Base-by-base conservation (phyloP, 164 flowering plant genomes). In the Macadamia integrifolia region DNA sequence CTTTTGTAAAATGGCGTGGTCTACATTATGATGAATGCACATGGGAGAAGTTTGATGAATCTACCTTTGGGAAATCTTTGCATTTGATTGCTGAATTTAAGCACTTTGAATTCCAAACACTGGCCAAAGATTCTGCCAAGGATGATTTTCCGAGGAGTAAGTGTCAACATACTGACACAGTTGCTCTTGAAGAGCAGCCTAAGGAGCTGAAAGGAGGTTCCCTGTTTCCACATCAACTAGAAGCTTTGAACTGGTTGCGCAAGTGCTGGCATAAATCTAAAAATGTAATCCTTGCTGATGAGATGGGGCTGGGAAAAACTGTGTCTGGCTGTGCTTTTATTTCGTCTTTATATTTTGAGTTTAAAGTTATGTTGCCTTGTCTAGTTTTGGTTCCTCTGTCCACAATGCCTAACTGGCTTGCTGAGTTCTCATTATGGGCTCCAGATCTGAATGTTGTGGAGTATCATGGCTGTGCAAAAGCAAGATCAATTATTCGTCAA, bases 241-340 rank as follows among this genome's bases (percentile, higher is more conserved):
- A 95, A 81, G 99, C 99, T 53, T 74, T 95, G 67, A 95, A 95
- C 76, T 95, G 99, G 99, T 74, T 95, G 82, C 92, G 98, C 3
- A 91, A 83, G 66, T 89, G 98, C 80, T 91, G 99, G 99, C 77
- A 80, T 67, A 91, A 78, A 67, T 86, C 89, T 35, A 92, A 88
- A 75, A 95, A 92, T 80, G 99, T 95, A 64, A 95, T 95, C 68
- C 91, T 95, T 64, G 99, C 99, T 66, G 99, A 95, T 85, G 99
- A 95, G 72, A 95, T 95, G 99, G 99, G 99, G 66, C 89, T 95
- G 31, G 99, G 99, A 35, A 95, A 95, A 80, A 95, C 99, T 43
- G 91, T 95, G 17, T 95, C 98, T 64, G 98, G 98, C 66, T 79
- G 84, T 80, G 98, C 99, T 72, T 95, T 95, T 79, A 14, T 95